These are phyloP conservation scores for Prototheca cutis DNA, from an alignment of 163 green algal species.

Conservation along the genomic window DNA sequence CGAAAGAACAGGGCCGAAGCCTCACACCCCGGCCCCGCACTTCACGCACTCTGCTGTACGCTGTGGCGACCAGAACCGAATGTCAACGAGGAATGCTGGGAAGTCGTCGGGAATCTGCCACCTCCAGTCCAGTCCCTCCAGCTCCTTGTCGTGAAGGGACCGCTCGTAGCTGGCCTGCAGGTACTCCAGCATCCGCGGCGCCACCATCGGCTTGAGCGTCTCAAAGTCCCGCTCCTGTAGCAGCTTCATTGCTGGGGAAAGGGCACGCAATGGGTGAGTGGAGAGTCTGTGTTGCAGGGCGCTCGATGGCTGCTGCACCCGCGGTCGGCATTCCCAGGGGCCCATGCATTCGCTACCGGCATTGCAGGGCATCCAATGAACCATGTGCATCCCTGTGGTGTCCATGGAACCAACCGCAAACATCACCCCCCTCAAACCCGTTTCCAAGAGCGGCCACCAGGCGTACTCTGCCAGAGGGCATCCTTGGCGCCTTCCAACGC, in stretches of 20 bases:
- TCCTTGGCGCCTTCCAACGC: conserved; percentile 12
- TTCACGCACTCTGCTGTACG: neutral
- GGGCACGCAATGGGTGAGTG: neutral
- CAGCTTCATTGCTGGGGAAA: neutral
- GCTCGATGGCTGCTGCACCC: too few species aligned
- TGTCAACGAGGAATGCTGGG: neutral
- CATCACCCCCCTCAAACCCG: neutral
- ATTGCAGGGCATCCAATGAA: too few species aligned
- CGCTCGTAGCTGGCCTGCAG: neutral
- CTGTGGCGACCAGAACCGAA: neutral
- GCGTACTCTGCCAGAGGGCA: conserved; percentile 6
- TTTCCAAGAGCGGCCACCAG: too few species aligned
- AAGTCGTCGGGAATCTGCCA: neutral
- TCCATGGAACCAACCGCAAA: too few species aligned
- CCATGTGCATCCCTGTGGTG: too few species aligned
- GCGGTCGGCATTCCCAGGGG: too few species aligned
- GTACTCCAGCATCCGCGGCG: conserved; percentile 1
- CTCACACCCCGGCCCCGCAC: neutral
- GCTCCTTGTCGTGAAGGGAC: neutral
- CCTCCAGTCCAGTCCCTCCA: neutral
- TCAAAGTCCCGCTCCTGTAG: conserved; percentile 1
- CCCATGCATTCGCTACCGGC: too few species aligned
- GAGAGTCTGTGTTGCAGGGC: neutral
- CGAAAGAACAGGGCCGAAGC: neutral
- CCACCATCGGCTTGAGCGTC: conserved; percentile 9